These are phyloP conservation scores for Fusarium dlaminii DNA, from an alignment of 2,329 filamentous ascomycete species.

Conservation along the genomic window DNA sequence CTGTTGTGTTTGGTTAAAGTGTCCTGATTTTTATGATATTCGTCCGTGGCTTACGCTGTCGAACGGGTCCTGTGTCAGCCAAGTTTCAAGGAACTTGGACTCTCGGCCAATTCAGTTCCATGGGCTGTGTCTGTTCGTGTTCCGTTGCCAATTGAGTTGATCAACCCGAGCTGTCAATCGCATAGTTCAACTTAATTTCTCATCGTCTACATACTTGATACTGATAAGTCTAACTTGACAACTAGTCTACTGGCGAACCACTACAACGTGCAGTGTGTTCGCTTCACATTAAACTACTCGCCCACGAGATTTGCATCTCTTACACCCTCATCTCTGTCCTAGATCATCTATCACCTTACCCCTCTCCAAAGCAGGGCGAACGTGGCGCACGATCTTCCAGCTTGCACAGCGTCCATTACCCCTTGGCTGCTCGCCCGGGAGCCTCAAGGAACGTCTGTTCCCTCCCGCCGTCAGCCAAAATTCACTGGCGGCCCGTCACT, in stretches of 20 bases:
- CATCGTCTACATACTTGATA: neutral
- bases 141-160: constrained; percentile 20
- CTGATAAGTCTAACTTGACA: neutral
- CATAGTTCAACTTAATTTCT: neutral
- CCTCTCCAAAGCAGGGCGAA: constrained; percentile 39
- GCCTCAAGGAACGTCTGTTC: constrained; percentile 33
- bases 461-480: constrained; percentile 6
- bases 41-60: neutral
- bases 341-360: constrained; percentile 20
- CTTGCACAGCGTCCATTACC: constrained; percentile 31
- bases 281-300: constrained; percentile 42
- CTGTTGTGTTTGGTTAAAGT: constrained; percentile 14
- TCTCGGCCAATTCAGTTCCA: constrained; percentile 4
- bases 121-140: constrained; percentile 3
- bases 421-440: constrained; percentile 24
- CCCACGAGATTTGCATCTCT: constrained; percentile 25
- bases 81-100: constrained; percentile 24
- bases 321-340: constrained; percentile 31
- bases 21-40: constrained; percentile 13
- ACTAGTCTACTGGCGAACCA: constrained; percentile 24
- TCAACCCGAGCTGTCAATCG: neutral
- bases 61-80: constrained; percentile 7
- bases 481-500: constrained; percentile 13
- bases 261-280: constrained; percentile 13
- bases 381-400: constrained; percentile 39